These are phyloP conservation scores for Ocimum tenuiflorum DNA, from an alignment of 257 asterid species.

Conservation along the genomic window DNA sequence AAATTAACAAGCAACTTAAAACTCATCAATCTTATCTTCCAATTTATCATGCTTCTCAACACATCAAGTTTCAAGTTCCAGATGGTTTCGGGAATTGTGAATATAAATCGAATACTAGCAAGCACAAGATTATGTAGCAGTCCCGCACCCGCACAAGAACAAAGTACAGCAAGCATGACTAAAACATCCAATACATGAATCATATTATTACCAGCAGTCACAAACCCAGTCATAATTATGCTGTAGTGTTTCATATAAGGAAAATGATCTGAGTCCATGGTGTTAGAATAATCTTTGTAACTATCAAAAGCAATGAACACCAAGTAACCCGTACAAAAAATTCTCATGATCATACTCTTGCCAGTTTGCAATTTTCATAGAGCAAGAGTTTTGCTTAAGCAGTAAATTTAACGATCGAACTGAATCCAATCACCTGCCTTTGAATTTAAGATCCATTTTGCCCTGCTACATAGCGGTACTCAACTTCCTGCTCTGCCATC, in stretches of 20 bases:
- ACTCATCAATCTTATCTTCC: neutral
- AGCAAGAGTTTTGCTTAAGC: neutral
- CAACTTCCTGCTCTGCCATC: constrained; percentile 26
- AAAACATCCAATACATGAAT: neutral
- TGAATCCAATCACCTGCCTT: constrained; percentile 5
- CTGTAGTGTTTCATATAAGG: neutral
- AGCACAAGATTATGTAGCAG: neutral
- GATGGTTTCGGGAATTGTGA: neutral
- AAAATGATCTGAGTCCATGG: neutral
- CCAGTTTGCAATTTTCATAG: constrained; percentile 7
- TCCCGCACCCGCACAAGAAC: neutral
- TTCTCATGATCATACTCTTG: neutral
- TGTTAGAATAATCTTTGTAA: constrained; percentile 7
- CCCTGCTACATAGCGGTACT: constrained; percentile 30
- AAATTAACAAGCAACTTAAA: neutral
- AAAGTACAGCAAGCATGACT: neutral
- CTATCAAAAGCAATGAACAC: constrained; percentile 2
- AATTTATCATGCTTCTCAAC: neutral
- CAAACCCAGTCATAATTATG: neutral
- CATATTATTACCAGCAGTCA: neutral
- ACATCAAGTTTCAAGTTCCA: neutral
- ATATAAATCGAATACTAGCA: neutral
- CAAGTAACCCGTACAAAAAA: neutral
- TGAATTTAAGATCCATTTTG: constrained; percentile 20
- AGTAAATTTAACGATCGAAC: neutral